Evolutionary conservation across 2,329 filamentous ascomycete species (phyloP).

Genomic region (Eutypella sp.): DNA sequence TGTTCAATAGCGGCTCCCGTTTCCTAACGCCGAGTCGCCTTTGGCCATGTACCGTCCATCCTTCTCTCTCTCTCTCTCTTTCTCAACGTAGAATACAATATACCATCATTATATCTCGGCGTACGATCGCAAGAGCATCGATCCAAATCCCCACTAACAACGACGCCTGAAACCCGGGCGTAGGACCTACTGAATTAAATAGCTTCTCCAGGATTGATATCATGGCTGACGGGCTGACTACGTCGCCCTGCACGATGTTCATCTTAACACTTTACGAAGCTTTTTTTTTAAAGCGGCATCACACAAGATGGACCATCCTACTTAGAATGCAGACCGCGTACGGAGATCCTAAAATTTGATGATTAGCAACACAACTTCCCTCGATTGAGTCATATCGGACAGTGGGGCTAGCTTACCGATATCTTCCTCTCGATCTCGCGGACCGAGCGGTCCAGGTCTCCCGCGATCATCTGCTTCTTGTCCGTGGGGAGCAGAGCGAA

Average conservation of each 20-base stretch:
- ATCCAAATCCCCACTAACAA: neutral
- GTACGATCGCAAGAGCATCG: neutral
- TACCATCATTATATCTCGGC: neutral
- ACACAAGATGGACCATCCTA: too few species aligned
- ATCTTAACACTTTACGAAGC: too few species aligned
- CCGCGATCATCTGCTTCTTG: slow-evolving; percentile 92
- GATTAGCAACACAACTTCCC: slow-evolving; percentile 17
- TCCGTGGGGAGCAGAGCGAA: slow-evolving; percentile 80
- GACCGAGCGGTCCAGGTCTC: slow-evolving; percentile 83
- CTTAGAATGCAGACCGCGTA: slow-evolving; percentile 54
- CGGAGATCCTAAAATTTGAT: slow-evolving; percentile 45
- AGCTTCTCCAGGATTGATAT: too few species aligned
- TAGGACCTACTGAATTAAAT: too few species aligned
- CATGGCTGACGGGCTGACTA: too few species aligned
- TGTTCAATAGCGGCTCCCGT: too few species aligned
- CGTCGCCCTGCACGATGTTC: too few species aligned
- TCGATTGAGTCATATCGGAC: too few species aligned
- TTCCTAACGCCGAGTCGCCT: slow-evolving; percentile 3
- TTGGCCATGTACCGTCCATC: too few species aligned
- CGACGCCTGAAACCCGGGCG: too few species aligned
- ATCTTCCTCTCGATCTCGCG: slow-evolving; percentile 96
- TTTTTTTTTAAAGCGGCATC: too few species aligned
- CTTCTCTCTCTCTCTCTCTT: too few species aligned
- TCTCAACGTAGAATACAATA: slow-evolving; percentile 10
- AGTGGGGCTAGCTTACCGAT: slow-evolving; percentile 72